Base-by-base conservation (phyloP, 441 rosid species). In the Gossypium davidsonii region DNA sequence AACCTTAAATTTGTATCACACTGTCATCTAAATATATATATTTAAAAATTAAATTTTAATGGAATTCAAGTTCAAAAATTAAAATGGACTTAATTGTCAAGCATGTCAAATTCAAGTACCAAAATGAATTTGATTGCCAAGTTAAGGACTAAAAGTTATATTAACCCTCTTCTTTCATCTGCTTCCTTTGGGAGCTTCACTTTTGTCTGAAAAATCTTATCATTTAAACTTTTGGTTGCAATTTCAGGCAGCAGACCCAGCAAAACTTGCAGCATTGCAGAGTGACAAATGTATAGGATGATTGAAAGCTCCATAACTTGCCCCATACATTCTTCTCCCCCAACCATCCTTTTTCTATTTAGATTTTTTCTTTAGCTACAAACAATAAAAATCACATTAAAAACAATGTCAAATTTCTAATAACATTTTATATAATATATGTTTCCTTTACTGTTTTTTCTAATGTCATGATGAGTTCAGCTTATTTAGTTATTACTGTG, bases 321-420 rank as follows among this genome's bases (percentile, higher is more conserved):
- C 81, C 81, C 90, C 87, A 76, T 79, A 78, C 87, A 79, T 73
- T 73, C 80, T 72, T 77, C 83, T 74, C 83, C 87, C 82, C 77
- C 60, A 37, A 74, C 69, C 60, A 20, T 17, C 20, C 67, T 8
- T 55, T 57, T 42, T 25, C 28, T 65, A 26, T n/a, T 5, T 63
- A 18, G 12, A 2, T 10, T 31, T 18, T 62, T 60, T 67, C 51
- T 18, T 42, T 39, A 0, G 18, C 6, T 11, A 20, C 31, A 60
- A 20, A 72, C 56, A 18, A 46, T 34, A 21, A 20, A 53, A 7
- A 28, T 26, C 23, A 57, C 31, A 39, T 39, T 44, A 28, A 39
- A 74, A n/a, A 58, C 39, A 34, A 51, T 51, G 46, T 51, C 42
- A 26, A 49, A n/a, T 14, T 34, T 48, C 21, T 7, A 6, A 3